phyloP scores from a whole-genome alignment of 495 filamentous ascomycete genomes.

The Hypoxylon fuscum region DNA sequence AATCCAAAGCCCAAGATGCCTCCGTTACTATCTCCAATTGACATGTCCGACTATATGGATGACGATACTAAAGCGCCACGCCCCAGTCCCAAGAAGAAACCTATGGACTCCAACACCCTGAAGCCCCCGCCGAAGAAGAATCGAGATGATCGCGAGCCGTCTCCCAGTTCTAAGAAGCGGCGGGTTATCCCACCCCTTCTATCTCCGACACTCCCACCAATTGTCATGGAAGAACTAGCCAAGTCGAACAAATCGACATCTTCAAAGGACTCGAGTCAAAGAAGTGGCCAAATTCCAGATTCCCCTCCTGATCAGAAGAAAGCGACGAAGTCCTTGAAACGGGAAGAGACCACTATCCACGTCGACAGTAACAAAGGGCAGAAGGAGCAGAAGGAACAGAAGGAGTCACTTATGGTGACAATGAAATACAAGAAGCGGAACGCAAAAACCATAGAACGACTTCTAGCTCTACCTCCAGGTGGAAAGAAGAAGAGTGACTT shows the following conservation, averaged over 20 bases:
- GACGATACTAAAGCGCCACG: conserved; percentile 38
- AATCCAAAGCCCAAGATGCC: conserved; percentile 45
- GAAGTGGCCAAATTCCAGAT: conserved; percentile 44
- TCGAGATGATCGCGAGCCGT: conserved; percentile 46
- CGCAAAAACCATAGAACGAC: conserved; percentile 52
- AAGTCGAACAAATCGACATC: conserved; percentile 45
- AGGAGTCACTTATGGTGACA: conserved; percentile 30
- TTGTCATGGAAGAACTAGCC: conserved; percentile 55
- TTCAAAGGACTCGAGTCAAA: conserved; percentile 45
- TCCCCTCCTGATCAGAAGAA: conserved; percentile 52
- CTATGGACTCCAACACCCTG: conserved; percentile 30
- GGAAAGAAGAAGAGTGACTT: conserved; percentile 49
- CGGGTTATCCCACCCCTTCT: conserved; percentile 57
- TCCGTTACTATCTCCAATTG: conserved; percentile 53
- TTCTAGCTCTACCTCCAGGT: conserved; percentile 52
- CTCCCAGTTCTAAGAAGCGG: conserved; percentile 46
- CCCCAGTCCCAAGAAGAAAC: conserved; percentile 42
- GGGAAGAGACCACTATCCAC: conserved; percentile 42
- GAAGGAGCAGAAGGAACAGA: conserved; percentile 38
- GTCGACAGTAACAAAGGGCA: conserved; percentile 45
- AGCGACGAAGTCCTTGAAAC: conserved; percentile 39
- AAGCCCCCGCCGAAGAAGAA: conserved; percentile 42
- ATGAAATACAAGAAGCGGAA: conserved; percentile 55
- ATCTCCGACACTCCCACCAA: conserved; percentile 57
- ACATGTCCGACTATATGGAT: conserved; percentile 48